Evolutionary conservation across 2,329 filamentous ascomycete genomes (phyloP), one percentile per base, ranked within the genome.

Genomic region (Talaromyces pinophilus): DNA sequence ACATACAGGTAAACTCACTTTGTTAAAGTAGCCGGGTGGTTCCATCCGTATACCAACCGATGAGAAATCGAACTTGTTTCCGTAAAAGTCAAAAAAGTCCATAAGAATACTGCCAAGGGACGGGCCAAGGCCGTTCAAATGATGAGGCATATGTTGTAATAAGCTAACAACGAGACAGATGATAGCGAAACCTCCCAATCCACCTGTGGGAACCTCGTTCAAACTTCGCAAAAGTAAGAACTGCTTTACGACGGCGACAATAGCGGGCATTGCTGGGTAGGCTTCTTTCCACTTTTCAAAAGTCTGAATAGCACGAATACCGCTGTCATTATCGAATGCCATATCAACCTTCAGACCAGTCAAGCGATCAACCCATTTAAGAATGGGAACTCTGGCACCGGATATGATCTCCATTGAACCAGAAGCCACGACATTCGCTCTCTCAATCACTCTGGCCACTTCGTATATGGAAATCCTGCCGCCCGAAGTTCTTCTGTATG

Each of bases 111-210:
- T 87, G 13, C 93, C 93, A 1, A 96, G 85, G 71, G 96, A 88
- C 59, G 89, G 84, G 44, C 88, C 83, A 1, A 85, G 82, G 4
- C 91, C 87, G 1, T 90, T 82, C 68, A 89, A 85, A 0, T 89
- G 82, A 68, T 89, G 85, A 10, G 92, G 92, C 82, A 93, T 87
- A 70, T 92, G 83, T 75, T 97, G 91, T 57, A 98, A 81, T 78
- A 97, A 88, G 81, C 91, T 95, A 67, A 95, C 92, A 5, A 97
- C 92, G 69, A 99, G 84, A 81, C 95, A 99, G 65, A 94, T 97
- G 69, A 96, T 90, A 1, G 93, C 92, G 75, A 97, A 98, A 2
- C 95, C 95, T 63, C 95, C 95, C 62, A 99, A 88, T 2, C 95
- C 95, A 65, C 95, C 95, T 68, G 88, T 92, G 48, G 92, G 90